Conservation (phyloP, 2,329 filamentous ascomycete genomes). For the Botrytis fabae region DNA sequence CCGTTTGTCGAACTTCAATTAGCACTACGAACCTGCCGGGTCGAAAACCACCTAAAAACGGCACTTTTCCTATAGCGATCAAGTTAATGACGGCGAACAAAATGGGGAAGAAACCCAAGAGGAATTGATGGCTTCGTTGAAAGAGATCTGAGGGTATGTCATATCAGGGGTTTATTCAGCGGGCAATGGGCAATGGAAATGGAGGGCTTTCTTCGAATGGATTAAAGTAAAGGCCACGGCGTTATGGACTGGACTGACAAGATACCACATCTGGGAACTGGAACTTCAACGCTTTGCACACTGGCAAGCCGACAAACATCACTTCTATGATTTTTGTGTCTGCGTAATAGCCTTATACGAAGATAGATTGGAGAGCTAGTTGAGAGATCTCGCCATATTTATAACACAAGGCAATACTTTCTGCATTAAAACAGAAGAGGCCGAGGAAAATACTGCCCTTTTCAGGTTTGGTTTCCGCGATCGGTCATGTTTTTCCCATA, state of each 20-base stretch:
- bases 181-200: not conserved
- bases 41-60: constrained; percentile 45
- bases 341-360: not conserved
- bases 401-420: not conserved
- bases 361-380: not conserved
- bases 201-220: not conserved
- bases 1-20: constrained; percentile 63
- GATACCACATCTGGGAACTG: constrained; percentile 15
- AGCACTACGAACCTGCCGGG: constrained; percentile 48
- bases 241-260: constrained; percentile 5
- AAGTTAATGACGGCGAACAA: constrained; percentile 60
- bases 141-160: not conserved
- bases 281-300: constrained; percentile 6
- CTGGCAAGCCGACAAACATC: not conserved
- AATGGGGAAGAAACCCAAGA: constrained; percentile 47
- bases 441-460: not conserved
- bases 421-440: not conserved
- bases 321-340: not conserved
- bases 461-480: not conserved
- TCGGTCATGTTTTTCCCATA: not conserved
- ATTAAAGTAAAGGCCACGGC: constrained; percentile 6
- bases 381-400: not conserved
- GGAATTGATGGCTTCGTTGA: not conserved
- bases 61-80: constrained; percentile 59
- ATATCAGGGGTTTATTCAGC: not conserved